Base-by-base conservation (phyloP, 2,329 filamentous ascomycete genomes). In the Chaetomium olivaceum region DNA sequence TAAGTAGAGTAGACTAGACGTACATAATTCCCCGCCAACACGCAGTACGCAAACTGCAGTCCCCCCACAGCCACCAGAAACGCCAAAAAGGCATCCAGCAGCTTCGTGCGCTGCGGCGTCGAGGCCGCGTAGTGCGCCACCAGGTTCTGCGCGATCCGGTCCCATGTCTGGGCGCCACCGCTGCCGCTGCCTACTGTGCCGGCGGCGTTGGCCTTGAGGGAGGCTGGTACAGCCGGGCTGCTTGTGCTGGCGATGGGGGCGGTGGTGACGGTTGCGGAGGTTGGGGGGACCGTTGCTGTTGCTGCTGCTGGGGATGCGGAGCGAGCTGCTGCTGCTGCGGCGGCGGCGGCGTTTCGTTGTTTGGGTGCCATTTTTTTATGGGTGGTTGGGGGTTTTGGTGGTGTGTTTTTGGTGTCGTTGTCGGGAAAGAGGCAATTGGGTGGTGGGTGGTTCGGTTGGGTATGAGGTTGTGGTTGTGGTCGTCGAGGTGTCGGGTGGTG, bases 21-120 rank as follows among this genome's bases (percentile, higher is more conserved):
- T 86, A 99, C 95, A 75, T 94, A 99, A 80, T 97, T 98, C 71
- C 95, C 95, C 62, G 88, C 92, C 72, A 98, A 75, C 63, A 97
- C 83, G 77, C 94, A 97, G 80, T 99, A 99, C 67, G 91, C 77
- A 78, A 99, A 98, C 80, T 99, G 95, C 73, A 98, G 77, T n/a
- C 82, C 92, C 59, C 93, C 95, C 4, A 96, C 91, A 1, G 89
- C 83, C 25, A 95, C 87, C 66, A 99, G 81, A 77, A 97, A 99
- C 3, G 80, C 87, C 86, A 99, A 89, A 78, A 99, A 99, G 43
- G 86, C 86, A 78, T 99, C 95, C 68, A 98, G 85, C 68, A 99
- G 86, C 85, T 96, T 95, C 57, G 90, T 94, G 69, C 94, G 88
- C 83, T 97, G 93, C 56, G 94, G 89, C 54, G 95, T 99, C 72